Evolutionary conservation across 2,329 filamentous ascomycete genomes (phyloP), one percentile per base, ranked within the genome.

Genomic region (Camillea tinctor): DNA sequence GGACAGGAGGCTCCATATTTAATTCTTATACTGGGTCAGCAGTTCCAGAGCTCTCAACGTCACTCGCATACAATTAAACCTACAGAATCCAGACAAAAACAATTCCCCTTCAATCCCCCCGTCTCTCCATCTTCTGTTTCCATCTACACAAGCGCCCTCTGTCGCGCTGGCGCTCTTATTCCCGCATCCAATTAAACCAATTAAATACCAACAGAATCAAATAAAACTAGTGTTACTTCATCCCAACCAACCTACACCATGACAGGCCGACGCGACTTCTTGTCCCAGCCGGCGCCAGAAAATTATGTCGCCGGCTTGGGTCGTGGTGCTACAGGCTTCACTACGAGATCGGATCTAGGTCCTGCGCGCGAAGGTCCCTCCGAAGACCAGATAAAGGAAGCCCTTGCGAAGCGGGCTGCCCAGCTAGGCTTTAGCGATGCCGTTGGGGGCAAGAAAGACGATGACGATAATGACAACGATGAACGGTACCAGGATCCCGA

Each of bases 331-430:
- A 99, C 95, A 7, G 95, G 96, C 62, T 99, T 99, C 80, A 98
- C 95, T 17, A 99, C 95, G 49, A 88, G 96, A 71, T 98, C 94
- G 59, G 95, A 99, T 84, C 83, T 99, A 60, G 95, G 96, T 60
- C 95, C 96, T 55, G 94, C 94, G 60, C 87, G 94, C 70, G 94
- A 97, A 80, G 95, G 95, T 17, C 95, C 95, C 54, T 97, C 91
- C 62, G 94, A 97, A 71, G 95, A 99, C 74, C 94, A 98, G 78
- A 97, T 99, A 79, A 97, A 98, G 76, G 95, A 97, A 76, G 93
- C 92, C 63, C 89, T 99, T 68, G 93, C 93, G 54, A 97, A 97
- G 77, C 89, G 96, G 69, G 94, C 95, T 7, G 91, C 92, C 59
- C 87, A 91, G 72, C 85, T 98, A 61, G 94, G 93, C 5, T 75